Base-by-base conservation (phyloP, 768 basidiomycete genomes). In the Pleurotus platypus region DNA sequence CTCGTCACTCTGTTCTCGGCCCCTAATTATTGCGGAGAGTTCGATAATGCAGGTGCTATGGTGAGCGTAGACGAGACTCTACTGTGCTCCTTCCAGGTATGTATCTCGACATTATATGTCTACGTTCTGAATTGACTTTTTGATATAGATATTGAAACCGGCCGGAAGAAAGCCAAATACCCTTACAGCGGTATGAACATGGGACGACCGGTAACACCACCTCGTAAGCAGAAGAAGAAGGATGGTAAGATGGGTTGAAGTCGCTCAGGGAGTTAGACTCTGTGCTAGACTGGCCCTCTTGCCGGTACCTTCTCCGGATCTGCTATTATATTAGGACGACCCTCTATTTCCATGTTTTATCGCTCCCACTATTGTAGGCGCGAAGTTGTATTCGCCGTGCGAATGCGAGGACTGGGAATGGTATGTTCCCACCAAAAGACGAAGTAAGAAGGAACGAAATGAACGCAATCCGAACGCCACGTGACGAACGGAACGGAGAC, bases 11-110 rank as follows among this genome's bases (percentile, higher is more conserved):
- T 98, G 46, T 98, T 98, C 78, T 96, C 94, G 20, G 96, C 96
- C 51, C 96, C 96, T 58, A 92, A 93, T 77, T 92, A 93, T 67
- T 92, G 90, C 64, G 90, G 93, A 61, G 91, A 98, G 77, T 99
- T 99, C 67, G 96, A 99, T 72, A 99, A 99, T 71, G 95, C 96
- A 3, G 96, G 96, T 38, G 96, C 96, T 35, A 99, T 99, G 96
- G 98, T 98, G 96, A 94, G 92, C 66, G 96, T 99, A 43, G 96
- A 98, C 66, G 96, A 98, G 75, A 97, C 96, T 7, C 72, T 98
- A 62, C 72, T 98, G 62, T 98, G 96, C 75, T 98, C 95, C 6
- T 98, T 98, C 92, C 96, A 98, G 76, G 94, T 95, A 61, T 58
- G 73, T 48, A 38, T 27, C 12, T 0, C 9, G 6, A 24, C 13